Conservation (phyloP, 2,329 filamentous ascomycete species). For the Davidsoniella australis region DNA sequence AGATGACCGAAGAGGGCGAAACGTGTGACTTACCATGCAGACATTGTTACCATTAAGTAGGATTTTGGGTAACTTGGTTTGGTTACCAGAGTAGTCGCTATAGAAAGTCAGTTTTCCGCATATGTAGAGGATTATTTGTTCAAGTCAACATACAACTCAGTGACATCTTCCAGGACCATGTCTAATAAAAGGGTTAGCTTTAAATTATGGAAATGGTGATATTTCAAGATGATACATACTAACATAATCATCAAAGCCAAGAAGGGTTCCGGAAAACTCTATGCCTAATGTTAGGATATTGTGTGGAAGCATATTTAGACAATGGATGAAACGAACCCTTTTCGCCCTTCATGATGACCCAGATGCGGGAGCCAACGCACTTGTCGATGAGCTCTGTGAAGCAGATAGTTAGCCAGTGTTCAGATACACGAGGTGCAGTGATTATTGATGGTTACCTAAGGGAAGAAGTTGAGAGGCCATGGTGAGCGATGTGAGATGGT, state of each 20-base stretch:
- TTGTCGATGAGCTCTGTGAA: slow-evolving; percentile 86
- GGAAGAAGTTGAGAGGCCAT: slow-evolving; percentile 64
- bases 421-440: not conserved
- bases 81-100: slow-evolving; percentile 79
- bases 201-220: slow-evolving; percentile 12
- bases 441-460: slow-evolving; percentile 33
- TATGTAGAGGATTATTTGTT: too few relatives aligned
- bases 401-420: not conserved
- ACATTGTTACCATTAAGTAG: slow-evolving; percentile 96
- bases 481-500: not conserved
- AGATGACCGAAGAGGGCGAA: not conserved
- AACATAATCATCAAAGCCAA: slow-evolving; percentile 98
- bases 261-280: slow-evolving; percentile 91
- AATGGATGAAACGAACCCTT: slow-evolving; percentile 47
- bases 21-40: slow-evolving; percentile 62
- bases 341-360: slow-evolving; percentile 98
- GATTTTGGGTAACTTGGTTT: slow-evolving; percentile 85
- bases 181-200: slow-evolving; percentile 35
- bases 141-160: slow-evolving; percentile 57
- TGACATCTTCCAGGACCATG: slow-evolving; percentile 96
- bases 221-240: slow-evolving; percentile 47
- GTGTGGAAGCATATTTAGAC: too few relatives aligned
- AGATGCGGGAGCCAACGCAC: slow-evolving; percentile 92
- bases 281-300: slow-evolving; percentile 13
- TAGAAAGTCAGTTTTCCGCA: not conserved